A percentile compares a stretch with the other conserved stretches of the same genome.
These are phyloP conservation scores for Alternaria atra DNA, from an alignment of 2,329 filamentous ascomycete species.

Conservation along the genomic window DNA sequence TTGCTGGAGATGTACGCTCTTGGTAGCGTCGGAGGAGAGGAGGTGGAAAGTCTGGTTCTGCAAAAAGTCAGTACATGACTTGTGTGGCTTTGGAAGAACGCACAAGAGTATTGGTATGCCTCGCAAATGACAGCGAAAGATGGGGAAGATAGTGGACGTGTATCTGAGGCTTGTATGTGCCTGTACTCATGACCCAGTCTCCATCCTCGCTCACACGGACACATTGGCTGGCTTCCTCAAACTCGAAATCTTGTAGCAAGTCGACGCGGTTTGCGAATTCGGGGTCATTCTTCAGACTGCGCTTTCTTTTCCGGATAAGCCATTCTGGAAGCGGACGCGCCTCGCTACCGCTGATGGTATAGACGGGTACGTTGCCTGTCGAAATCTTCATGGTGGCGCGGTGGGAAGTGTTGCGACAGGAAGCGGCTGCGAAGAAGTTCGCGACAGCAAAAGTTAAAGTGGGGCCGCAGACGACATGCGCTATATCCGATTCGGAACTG, in stretches of 20 bases:
- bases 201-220: constrained; percentile 93
- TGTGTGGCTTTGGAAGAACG: background rate
- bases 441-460: constrained; percentile 11
- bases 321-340: constrained; percentile 92
- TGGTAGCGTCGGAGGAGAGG: constrained; percentile 89
- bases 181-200: constrained; percentile 71
- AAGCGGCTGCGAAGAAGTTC: constrained; percentile 5
- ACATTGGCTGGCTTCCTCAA: constrained; percentile 93
- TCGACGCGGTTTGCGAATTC: constrained; percentile 95
- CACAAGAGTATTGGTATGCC: constrained; percentile 83
- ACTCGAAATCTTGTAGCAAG: constrained; percentile 95
- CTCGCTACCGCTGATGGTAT: constrained; percentile 91
- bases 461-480: background rate
- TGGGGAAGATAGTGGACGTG: constrained; percentile 96
- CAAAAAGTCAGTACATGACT: background rate
- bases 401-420: constrained; percentile 13
- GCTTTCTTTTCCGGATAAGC: constrained; percentile 87
- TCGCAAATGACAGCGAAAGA: constrained; percentile 89
- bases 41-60: constrained; percentile 87
- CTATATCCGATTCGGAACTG: too few species aligned
- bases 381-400: constrained; percentile 75
- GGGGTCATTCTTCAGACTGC: constrained; percentile 85
- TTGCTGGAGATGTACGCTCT: constrained; percentile 90
- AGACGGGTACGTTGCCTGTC: constrained; percentile 85
- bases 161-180: constrained; percentile 71